Evolutionary conservation across 1,139 yeast species (phyloP).

Genomic region (Wickerhamomyces sp.): DNA sequence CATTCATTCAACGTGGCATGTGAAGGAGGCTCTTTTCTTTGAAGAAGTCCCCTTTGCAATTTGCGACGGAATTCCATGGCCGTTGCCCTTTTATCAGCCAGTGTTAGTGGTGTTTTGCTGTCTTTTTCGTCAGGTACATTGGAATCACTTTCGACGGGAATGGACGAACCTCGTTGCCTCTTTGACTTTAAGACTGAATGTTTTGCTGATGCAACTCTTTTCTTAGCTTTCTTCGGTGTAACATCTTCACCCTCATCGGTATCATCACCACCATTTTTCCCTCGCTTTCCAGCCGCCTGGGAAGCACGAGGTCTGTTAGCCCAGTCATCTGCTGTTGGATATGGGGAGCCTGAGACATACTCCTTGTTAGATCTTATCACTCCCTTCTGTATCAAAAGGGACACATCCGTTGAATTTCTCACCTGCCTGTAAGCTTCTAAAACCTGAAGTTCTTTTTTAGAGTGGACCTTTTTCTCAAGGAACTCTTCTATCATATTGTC

Average conservation of each 20-base stretch:
- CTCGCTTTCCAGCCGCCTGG: neutral
- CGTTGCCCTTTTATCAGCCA: too few species aligned
- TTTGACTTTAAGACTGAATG: neutral
- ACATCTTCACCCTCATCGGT: neutral
- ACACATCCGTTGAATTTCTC: neutral
- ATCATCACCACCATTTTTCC: neutral
- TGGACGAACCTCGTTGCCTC: neutral
- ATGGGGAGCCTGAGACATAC: neutral
- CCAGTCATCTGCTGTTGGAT: neutral
- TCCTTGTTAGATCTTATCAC: neutral
- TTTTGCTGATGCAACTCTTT: neutral
- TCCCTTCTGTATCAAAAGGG: neutral
- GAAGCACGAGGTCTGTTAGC: neutral
- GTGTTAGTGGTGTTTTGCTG: too few species aligned
- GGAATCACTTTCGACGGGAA: neutral
- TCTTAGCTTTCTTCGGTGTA: neutral
- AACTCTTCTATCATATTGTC: neutral
- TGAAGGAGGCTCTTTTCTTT: slow-evolving; percentile 16
- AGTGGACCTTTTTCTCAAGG: neutral
- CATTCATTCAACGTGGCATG: slow-evolving; percentile 44
- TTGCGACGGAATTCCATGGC: slow-evolving; percentile 23
- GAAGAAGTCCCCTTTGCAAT: slow-evolving; percentile 24
- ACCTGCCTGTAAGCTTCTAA: slow-evolving; percentile 1
- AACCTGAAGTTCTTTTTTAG: slow-evolving; percentile 1
- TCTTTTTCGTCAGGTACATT: neutral